Base-by-base conservation (phyloP, 805 yeast genomes). In the Maudiozyma saulgeensis region DNA sequence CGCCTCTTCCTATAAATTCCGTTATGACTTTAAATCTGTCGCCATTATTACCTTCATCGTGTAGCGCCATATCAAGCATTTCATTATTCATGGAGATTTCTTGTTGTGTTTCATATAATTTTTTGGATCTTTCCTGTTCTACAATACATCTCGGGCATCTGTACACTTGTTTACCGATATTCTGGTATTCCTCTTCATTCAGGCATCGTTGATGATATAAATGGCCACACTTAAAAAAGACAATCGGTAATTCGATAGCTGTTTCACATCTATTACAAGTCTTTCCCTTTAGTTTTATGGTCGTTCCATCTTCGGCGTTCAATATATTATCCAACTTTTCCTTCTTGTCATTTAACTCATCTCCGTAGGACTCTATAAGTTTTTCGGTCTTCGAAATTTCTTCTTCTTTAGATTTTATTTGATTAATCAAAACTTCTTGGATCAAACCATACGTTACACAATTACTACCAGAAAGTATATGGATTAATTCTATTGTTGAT, bases 1-100 rank as follows among this genome's bases (percentile, higher is more conserved):
- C 91, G 1, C 99, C 99, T 50, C 89, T 77, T 1, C 96, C 96
- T 43, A 90, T 77, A 63, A 83, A 90, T 49, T 87, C 95, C 51
- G 84, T 77, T 47, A 91, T 77, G 3, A 82, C 82, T 59, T 80
- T 83, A 64, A 90, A 83, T 54, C 86, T 76, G 56, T 84, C 87
- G 4, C 67, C 74, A 39, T 74, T 67, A 2, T 68, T 69, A 2
- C 63, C 68, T n/a, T 70, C 58, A 40, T 74, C 79, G 23, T 69
- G 59, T 50, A 93, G 64, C 5, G 82, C 74, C 34, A 74, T 70
- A 47, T 77, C 70, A 59, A 93, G 83, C 47, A 83, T 59, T 28
- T 83, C 89, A 39, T 76, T 70, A 40, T 87, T 72, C 13, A 80
- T 81, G 13, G 82, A 79, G 6, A 80, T 66, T 18, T 76, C 82